Percentiles rank a stretch among this genome's conserved stretches.
Conservation (phyloP, 139 green algal species). For the Closterium sp. region DNA sequence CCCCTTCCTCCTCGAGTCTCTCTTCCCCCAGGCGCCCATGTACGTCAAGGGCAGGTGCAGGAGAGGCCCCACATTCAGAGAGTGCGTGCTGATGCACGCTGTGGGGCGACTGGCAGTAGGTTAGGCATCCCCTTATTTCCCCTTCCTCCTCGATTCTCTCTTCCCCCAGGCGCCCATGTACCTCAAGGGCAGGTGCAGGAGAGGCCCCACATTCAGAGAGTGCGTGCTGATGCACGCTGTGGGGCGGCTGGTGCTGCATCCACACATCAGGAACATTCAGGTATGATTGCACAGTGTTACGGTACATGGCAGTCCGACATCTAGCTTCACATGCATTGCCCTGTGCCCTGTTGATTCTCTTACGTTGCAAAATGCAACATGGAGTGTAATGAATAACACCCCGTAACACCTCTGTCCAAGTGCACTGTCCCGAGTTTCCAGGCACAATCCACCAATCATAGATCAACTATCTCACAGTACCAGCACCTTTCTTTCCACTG, state of each 20-base stretch:
- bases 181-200: conserved; percentile 60
- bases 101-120: conserved; percentile 57
- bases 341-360: too few relatives aligned
- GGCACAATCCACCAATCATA: too few relatives aligned
- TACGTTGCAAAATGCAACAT: too few relatives aligned
- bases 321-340: too few relatives aligned
- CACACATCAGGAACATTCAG: conserved; percentile 70
- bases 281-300: conserved; percentile 16
- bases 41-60: conserved; percentile 67
- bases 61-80: conserved; percentile 56
- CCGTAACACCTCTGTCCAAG: too few relatives aligned
- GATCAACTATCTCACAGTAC: too few relatives aligned
- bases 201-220: conserved; percentile 49
- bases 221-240: conserved; percentile 79
- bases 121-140: conserved; percentile 22
- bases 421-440: too few relatives aligned
- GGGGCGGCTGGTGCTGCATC: conserved; percentile 43
- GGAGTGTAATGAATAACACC: too few relatives aligned
- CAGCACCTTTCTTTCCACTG: too few relatives aligned
- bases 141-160: background rate
- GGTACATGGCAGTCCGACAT: too few relatives aligned
- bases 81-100: conserved; percentile 73
- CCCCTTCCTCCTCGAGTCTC: too few relatives aligned
- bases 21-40: conserved; percentile 59
- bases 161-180: conserved; percentile 63